A percentile compares a stretch with the other conserved stretches of the same genome.
Conservation (phyloP, 2,329 filamentous ascomycete species). For the Spiromastix sp. region DNA sequence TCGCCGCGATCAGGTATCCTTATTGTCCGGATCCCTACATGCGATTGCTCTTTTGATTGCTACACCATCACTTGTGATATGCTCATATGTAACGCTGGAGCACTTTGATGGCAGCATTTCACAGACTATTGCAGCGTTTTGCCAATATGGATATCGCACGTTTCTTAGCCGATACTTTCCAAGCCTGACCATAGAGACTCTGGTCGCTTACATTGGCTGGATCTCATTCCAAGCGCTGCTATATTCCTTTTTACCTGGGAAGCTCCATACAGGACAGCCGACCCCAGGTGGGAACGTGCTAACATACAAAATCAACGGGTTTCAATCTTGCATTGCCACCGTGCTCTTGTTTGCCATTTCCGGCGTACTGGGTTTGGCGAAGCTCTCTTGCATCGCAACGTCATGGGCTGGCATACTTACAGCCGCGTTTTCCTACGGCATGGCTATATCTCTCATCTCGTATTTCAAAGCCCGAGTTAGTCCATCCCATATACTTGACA, state of each 20-base stretch:
- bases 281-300: constrained; percentile 36
- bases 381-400: constrained; percentile 32
- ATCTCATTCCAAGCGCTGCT: constrained; percentile 24
- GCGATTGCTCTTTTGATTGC: constrained; percentile 8
- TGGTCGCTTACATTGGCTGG: constrained; percentile 21
- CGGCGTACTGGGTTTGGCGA: constrained; percentile 21
- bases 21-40: neutral
- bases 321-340: constrained; percentile 31
- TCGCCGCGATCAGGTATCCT: neutral
- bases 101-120: constrained; percentile 16
- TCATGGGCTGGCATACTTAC: constrained; percentile 34
- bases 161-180: constrained; percentile 14
- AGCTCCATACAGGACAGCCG: constrained; percentile 27
- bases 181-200: constrained; percentile 8
- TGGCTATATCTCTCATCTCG: constrained; percentile 21
- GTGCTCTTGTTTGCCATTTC: constrained; percentile 22
- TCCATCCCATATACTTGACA: constrained; percentile 32
- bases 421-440: constrained; percentile 29
- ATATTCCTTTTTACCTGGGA: constrained; percentile 24
- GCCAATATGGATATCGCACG: constrained; percentile 9
- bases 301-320: constrained; percentile 35
- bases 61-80: constrained; percentile 15
- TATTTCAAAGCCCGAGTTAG: constrained; percentile 31
- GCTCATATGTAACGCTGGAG: constrained; percentile 14
- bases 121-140: constrained; percentile 8